phyloP scores from a whole-genome alignment of 192 early-diverging fungal species.

The Coemansia sp. region DNA sequence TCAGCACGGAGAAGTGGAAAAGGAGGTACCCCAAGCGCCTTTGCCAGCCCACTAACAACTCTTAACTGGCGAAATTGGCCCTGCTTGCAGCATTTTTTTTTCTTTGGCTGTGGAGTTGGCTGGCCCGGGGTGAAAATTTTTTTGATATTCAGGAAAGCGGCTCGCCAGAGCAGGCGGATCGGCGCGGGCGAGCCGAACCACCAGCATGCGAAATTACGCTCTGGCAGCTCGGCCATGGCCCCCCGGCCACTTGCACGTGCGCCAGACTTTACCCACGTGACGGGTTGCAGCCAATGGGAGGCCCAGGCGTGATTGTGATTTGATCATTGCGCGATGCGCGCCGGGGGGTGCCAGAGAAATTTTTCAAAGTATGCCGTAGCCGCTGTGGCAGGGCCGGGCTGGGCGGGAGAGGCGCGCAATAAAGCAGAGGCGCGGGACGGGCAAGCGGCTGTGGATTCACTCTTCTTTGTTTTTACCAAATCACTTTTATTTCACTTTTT shows the following conservation, averaged over 20 bases:
- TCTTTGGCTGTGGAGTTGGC: too few species aligned
- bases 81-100: not conserved
- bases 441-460: not conserved
- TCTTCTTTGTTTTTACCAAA: constrained; percentile 24
- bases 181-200: constrained; percentile 5
- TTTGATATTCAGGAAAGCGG: not conserved
- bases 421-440: not conserved
- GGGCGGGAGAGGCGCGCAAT: too few species aligned
- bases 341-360: constrained; percentile 42
- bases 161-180: not conserved
- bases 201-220: not conserved
- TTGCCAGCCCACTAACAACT: constrained; percentile 7
- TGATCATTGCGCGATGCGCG: constrained; percentile 23
- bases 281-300: constrained; percentile 16
- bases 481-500: constrained; percentile 10
- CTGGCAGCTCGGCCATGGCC: constrained; percentile 9
- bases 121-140: constrained; percentile 13
- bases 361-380: constrained; percentile 8
- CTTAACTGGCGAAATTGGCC: constrained; percentile 8
- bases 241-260: constrained; percentile 40
- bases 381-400: not conserved
- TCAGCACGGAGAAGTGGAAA: constrained; percentile 51
- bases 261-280: constrained; percentile 42
- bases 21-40: constrained; percentile 26
- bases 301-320: constrained; percentile 10